A percentile compares a stretch with the other conserved stretches of the same genome.
These are phyloP conservation scores for Colletotrichum orbiculare DNA, from an alignment of 2,329 filamentous ascomycete species.

Conservation along the genomic window DNA sequence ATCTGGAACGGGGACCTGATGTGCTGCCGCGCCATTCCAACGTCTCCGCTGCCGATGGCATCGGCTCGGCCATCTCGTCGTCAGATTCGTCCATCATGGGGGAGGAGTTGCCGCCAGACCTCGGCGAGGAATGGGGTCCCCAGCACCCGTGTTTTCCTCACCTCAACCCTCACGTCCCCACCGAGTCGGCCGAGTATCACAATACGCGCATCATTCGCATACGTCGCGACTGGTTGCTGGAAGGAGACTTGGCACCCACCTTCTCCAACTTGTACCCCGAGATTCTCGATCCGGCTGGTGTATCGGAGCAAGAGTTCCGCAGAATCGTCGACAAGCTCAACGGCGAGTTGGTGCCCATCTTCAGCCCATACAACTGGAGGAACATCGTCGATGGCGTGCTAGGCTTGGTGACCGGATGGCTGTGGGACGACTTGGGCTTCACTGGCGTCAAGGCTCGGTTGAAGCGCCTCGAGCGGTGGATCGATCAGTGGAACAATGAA, in stretches of 20 bases:
- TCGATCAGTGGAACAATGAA: conserved; percentile 87
- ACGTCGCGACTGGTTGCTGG: conserved; percentile 88
- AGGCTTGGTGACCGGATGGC: conserved; percentile 87
- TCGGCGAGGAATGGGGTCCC: conserved; percentile 89
- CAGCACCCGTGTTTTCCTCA: conserved; percentile 96
- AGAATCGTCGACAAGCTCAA: conserved; percentile 86
- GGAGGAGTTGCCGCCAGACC: conserved; percentile 72
- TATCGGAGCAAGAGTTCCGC: conserved; percentile 89
- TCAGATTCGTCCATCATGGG: conserved; percentile 71
- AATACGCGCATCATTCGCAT: conserved; percentile 92
- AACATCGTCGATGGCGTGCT: conserved; percentile 85
- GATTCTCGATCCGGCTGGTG: conserved; percentile 85
- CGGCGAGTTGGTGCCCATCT: conserved; percentile 77
- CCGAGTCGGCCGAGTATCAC: conserved; percentile 77
- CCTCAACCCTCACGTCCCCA: conserved; percentile 88
- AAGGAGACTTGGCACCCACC: conserved; percentile 89
- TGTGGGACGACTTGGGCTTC: conserved; percentile 91
- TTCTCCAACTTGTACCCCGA: conserved; percentile 97
- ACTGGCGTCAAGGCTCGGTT: conserved; percentile 80
- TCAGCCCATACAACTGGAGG: conserved; percentile 79
- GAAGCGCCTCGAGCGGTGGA: conserved; percentile 78
- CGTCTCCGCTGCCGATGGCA: conserved; percentile 60
- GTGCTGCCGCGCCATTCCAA: conserved; percentile 57
- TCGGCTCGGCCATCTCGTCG: conserved; percentile 66
- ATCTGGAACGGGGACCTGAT: conserved; percentile 66